Base-by-base conservation (phyloP, 345 rosid genomes). In the Euclidium syriacum region DNA sequence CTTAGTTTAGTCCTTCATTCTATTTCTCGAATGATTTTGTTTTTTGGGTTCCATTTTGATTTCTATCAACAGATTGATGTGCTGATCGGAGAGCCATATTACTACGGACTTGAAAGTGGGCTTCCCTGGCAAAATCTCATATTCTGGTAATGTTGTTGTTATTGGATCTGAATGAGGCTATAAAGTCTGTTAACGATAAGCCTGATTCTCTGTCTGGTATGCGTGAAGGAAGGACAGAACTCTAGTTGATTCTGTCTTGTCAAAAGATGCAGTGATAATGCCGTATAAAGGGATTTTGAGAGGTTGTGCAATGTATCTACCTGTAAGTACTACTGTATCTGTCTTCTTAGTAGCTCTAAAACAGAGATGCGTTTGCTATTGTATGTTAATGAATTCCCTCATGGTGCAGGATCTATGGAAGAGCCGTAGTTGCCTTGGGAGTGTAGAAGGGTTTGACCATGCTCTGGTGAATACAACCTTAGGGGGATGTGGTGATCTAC, bases 51-150 rank as follows among this genome's bases (percentile, higher is more conserved):
- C 16, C 16, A 44, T 46, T 46, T 53, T 53, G 57, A 36, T 36
- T 26, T 54, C 16, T 35, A 23, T 70, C 67, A 60, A 52, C 75
- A 94, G 99, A 80, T 84, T 75, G 97, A 94, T 69, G 67, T 85
- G 64, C 67, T 90, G 75, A 77, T 94, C 59, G 95, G 85, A 58
- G 99, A 94, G 67, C 99, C 96, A 22, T 87, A 80, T 72, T 94
- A 81, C 72, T 71, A 59, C 67, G 97, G 86, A 61, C 78, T 75
- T 70, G 96, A 90, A 43, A 81, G 81, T 70, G 75, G 73, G 74
- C 96, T 94, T 71, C 99, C 95, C 2, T 94, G 99, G 96, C 87
- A 87, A 59, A 84, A 84, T 76, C 84, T 94, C 53, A 91, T 95
- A 29, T 94, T 94, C 76, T 94, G 99, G 99, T 94, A 78, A 56